A percentile compares a stretch with the other conserved stretches of the same genome.
phyloP scores from a whole-genome alignment of 805 yeast genomes.

The Wickerhamiella bombiphila region DNA sequence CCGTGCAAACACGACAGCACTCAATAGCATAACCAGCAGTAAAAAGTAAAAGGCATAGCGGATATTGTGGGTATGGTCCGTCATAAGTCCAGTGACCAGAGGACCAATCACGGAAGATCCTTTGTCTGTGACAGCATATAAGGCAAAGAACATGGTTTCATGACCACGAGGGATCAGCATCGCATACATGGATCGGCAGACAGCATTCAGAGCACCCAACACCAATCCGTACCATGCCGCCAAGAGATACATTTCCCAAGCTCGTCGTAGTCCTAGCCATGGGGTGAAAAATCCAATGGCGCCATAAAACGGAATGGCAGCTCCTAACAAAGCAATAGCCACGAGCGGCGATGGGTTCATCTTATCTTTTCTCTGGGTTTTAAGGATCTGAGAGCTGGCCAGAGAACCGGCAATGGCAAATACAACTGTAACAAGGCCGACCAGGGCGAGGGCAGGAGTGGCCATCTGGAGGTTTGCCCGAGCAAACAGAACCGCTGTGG shows the following conservation, averaged over 20 bases:
- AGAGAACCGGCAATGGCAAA: slow-evolving; percentile 58
- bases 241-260: slow-evolving; percentile 52
- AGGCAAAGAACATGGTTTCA: slow-evolving; percentile 61
- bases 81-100: slow-evolving; percentile 51
- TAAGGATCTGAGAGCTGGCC: slow-evolving; percentile 33
- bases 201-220: slow-evolving; percentile 57
- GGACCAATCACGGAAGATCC: slow-evolving; percentile 71
- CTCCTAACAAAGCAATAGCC: slow-evolving; percentile 40
- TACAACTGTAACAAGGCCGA: slow-evolving; percentile 51
- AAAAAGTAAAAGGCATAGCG: slow-evolving; percentile 58
- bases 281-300: slow-evolving; percentile 46
- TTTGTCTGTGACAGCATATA: slow-evolving; percentile 66
- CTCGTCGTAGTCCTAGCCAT: slow-evolving; percentile 42
- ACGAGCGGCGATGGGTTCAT: slow-evolving; percentile 29
- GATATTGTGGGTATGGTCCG: slow-evolving; percentile 59
- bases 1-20: slow-evolving; percentile 41
- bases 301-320: slow-evolving; percentile 60
- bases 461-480: slow-evolving; percentile 55
- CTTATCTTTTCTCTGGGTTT: slow-evolving; percentile 29
- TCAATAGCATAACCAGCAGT: slow-evolving; percentile 35
- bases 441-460: slow-evolving; percentile 46
- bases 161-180: slow-evolving; percentile 59
- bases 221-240: slow-evolving; percentile 68
- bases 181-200: slow-evolving; percentile 53
- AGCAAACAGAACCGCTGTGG: slow-evolving; percentile 66